Evolutionary conservation across 75 land plant genomes (phyloP), one percentile per base, ranked within the genome.

Genomic region (Selaginella tamariscina): DNA sequence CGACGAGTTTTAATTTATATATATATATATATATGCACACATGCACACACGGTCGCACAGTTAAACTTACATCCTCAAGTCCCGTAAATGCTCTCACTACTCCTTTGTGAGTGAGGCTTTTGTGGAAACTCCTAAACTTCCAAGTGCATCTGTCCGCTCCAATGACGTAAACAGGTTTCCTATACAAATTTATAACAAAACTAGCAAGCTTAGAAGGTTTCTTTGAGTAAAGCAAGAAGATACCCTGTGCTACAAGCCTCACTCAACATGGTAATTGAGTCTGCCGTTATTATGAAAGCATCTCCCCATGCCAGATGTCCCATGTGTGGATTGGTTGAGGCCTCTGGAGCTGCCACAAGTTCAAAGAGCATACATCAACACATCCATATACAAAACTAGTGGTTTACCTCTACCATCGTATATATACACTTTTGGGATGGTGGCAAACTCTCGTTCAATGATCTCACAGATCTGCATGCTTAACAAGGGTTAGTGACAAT

Each of bases 241-340:
- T 85, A 95, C 99, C 99, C 99, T 20, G 99, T 95, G 75, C 96
- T 91, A 83, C 99, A 95, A 68, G 84, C 96, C 70, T 95, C 99
- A 59, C 99, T 95, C 60, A 95, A 66, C 97, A 95, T 82, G 65
- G 88, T 87, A 64, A 95, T 72, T 55, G 99, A 95, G 79, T 95
- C 99, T 57, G 99, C 99, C 27, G 99, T 95, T 56, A 90, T 68
- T n/a, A 95, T 77, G 72, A 95, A 95, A 68, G 96, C 88, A 85
- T 91, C 92, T 1, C 82, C 99, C 92, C 96, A 95, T 27, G 99
- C 96, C 56, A 95, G 73, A 78, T 95, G 88, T 30, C 96, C 99
- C 77, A 90, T 68, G 64, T 95, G 99, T 55, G 97, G 99, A 77
- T 95, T 95, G 59, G 88, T 91, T 72, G 75, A 95, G 89, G 82